A percentile compares a stretch with the other conserved stretches of the same genome.
Evolutionary conservation across 768 basidiomycete genomes (phyloP).

Genomic region (Suillus discolor): DNA sequence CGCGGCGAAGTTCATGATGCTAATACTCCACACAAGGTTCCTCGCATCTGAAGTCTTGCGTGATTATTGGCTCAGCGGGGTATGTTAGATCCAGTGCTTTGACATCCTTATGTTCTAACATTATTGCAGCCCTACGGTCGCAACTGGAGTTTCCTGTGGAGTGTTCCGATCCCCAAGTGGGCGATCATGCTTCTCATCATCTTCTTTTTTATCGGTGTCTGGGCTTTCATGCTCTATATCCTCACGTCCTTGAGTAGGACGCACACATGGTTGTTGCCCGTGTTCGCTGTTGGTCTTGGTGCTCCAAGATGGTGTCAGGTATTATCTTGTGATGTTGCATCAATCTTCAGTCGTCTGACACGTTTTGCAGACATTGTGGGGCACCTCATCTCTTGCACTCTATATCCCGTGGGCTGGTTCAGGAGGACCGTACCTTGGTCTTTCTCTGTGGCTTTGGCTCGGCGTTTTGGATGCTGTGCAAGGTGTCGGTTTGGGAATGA

Average conservation of each 20-base stretch:
- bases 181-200: conserved; percentile 79
- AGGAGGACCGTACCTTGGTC: conserved; percentile 85
- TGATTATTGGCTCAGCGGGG: conserved; percentile 91
- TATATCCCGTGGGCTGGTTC: conserved; percentile 93
- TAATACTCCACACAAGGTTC: conserved; percentile 50
- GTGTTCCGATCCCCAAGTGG: conserved; percentile 78
- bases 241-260: conserved; percentile 89
- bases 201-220: conserved; percentile 85
- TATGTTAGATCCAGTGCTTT: conserved; percentile 39
- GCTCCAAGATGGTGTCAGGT: conserved; percentile 96
- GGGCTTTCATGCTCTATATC: conserved; percentile 73
- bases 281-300: conserved; percentile 93
- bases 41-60: conserved; percentile 87
- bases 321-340: conserved; percentile 15
- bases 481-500: conserved; percentile 93
- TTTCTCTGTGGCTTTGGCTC: conserved; percentile 93
- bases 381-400: conserved; percentile 88
- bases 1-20: not conserved
- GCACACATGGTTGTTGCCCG: conserved; percentile 93
- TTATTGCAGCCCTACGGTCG: conserved; percentile 77
- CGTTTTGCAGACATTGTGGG: conserved; percentile 79
- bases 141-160: conserved; percentile 96
- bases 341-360: not conserved
- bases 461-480: conserved; percentile 94
- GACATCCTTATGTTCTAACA: conserved; percentile 14